Evolutionary conservation across 2,329 filamentous ascomycete species (phyloP).

Genomic region (Cordyceps cateniannulata): DNA sequence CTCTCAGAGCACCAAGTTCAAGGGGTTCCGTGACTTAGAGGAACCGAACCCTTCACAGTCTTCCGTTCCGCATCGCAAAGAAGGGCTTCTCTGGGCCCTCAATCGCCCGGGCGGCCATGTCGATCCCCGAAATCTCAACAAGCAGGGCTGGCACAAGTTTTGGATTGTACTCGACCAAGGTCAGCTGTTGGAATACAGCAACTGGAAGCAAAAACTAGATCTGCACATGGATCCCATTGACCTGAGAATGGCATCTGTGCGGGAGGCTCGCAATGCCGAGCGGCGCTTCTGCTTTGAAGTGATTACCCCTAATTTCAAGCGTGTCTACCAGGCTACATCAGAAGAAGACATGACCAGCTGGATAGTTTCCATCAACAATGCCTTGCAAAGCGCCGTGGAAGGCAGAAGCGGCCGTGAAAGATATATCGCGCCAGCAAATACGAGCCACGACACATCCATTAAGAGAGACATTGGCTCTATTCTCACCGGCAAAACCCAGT

Average conservation of each 20-base stretch:
- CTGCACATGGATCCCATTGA: slow-evolving; percentile 98
- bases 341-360: slow-evolving; percentile 97
- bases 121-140: slow-evolving; percentile 90
- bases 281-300: slow-evolving; percentile 97
- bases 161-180: slow-evolving; percentile 98
- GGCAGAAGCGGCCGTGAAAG: slow-evolving; percentile 57
- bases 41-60: slow-evolving; percentile 62
- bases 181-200: slow-evolving; percentile 95
- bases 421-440: slow-evolving; percentile 30
- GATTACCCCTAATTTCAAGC: slow-evolving; percentile 91
- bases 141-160: slow-evolving; percentile 99
- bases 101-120: slow-evolving; percentile 91
- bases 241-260: slow-evolving; percentile 90
- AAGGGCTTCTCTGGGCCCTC: slow-evolving; percentile 89
- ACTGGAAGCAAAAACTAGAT: slow-evolving; percentile 97
- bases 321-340: slow-evolving; percentile 94
- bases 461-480: slow-evolving; percentile 88
- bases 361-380: slow-evolving; percentile 96
- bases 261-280: slow-evolving; percentile 91
- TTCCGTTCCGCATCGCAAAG: slow-evolving; percentile 65
- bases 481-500: slow-evolving; percentile 84
- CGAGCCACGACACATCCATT: slow-evolving; percentile 47
- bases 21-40: slow-evolving; percentile 86
- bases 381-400: slow-evolving; percentile 91
- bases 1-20: slow-evolving; percentile 60